Conservation (phyloP, 2,329 filamentous ascomycete species). For the Hysterium pulicare region DNA sequence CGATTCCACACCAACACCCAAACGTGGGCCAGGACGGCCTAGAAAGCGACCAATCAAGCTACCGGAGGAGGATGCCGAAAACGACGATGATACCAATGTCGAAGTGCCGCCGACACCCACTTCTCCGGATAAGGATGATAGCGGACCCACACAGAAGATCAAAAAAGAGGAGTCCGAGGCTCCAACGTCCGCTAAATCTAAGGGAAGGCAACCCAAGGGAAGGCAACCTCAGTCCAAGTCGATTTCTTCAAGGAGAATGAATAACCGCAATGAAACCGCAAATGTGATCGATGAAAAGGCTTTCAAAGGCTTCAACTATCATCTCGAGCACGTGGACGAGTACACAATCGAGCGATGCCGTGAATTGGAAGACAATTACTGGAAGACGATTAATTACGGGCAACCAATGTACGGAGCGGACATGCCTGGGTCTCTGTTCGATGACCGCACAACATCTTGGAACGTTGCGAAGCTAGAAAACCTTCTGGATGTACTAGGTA, state of each 20-base stretch:
- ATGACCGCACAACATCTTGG: slow-evolving; percentile 79
- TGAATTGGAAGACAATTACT: slow-evolving; percentile 91
- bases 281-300: slow-evolving; percentile 84
- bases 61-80: slow-evolving; percentile 27
- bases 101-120: slow-evolving; percentile 41
- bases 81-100: slow-evolving; percentile 31
- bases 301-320: slow-evolving; percentile 89
- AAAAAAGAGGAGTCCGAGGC: slow-evolving; percentile 41
- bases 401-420: slow-evolving; percentile 94
- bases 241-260: slow-evolving; percentile 81
- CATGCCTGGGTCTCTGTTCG: slow-evolving; percentile 91
- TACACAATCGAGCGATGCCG: slow-evolving; percentile 90
- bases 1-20: slow-evolving; percentile 35
- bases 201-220: slow-evolving; percentile 51
- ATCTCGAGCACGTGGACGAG: slow-evolving; percentile 76
- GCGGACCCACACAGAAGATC: slow-evolving; percentile 16
- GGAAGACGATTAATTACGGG: slow-evolving; percentile 95
- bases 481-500: slow-evolving; percentile 86
- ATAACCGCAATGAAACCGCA: slow-evolving; percentile 73
- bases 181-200: slow-evolving; percentile 52
- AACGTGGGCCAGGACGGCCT: slow-evolving; percentile 50
- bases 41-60: slow-evolving; percentile 32
- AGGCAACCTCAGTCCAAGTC: slow-evolving; percentile 48
- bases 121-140: slow-evolving; percentile 42
- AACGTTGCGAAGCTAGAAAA: slow-evolving; percentile 95